Conservation (phyloP, 495 filamentous ascomycete species). For the Clavariopsis aquatica region DNA sequence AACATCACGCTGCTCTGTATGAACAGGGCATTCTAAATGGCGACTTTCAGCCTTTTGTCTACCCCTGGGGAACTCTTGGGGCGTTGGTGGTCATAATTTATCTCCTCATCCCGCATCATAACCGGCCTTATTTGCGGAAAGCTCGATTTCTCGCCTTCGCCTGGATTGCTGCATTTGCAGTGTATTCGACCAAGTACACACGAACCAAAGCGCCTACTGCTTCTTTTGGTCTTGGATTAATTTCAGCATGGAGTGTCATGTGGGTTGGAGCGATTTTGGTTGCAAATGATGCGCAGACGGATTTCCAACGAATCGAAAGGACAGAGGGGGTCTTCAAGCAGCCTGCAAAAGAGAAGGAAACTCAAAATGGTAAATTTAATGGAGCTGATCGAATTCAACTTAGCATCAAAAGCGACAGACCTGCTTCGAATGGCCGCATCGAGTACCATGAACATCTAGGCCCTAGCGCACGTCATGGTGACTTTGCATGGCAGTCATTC, state of each 20-base stretch:
- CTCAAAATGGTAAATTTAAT: conserved; percentile 33
- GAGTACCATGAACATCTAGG: conserved; percentile 17
- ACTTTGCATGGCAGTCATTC: conserved; percentile 68
- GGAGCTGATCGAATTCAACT: background rate
- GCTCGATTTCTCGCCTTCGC: conserved; percentile 58
- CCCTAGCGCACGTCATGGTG: conserved; percentile 23
- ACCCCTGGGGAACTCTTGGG: conserved; percentile 56
- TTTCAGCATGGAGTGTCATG: conserved; percentile 65
- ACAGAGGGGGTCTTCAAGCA: conserved; percentile 27
- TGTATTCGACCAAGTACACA: conserved; percentile 48
- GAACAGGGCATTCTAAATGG: conserved; percentile 44
- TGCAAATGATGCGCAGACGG: conserved; percentile 63
- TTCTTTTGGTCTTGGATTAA: conserved; percentile 68
- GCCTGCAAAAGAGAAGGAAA: conserved; percentile 40
- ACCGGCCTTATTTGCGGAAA: conserved; percentile 50
- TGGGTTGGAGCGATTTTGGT: conserved; percentile 65
- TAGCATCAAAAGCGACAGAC: background rate
- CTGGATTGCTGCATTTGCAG: conserved; percentile 51
- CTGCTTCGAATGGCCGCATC: background rate
- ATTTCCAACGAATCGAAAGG: conserved; percentile 66
- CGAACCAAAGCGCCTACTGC: conserved; percentile 59
- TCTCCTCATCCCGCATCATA: conserved; percentile 60
- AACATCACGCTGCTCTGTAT: conserved; percentile 33
- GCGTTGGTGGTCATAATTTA: conserved; percentile 56
- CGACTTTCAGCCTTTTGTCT: conserved; percentile 54